A percentile compares a stretch with the other conserved stretches of the same genome.
Evolutionary conservation across 2,329 filamentous ascomycete genomes (phyloP).

Genomic region (Aspergillus fischeri): DNA sequence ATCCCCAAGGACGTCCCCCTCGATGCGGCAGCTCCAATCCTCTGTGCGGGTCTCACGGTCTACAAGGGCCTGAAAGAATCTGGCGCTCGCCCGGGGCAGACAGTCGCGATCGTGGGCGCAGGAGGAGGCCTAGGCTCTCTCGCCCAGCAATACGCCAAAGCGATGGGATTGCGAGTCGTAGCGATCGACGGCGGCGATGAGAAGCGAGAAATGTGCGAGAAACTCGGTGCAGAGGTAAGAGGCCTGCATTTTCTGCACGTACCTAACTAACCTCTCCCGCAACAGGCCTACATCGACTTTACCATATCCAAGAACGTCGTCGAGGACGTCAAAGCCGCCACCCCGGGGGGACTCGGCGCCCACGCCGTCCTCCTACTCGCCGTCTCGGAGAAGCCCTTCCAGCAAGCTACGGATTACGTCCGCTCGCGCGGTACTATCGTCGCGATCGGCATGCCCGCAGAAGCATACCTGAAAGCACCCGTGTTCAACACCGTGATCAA

Average conservation of each 20-base stretch:
- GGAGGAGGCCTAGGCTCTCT: constrained; percentile 77
- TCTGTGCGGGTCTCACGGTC: constrained; percentile 82
- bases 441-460: constrained; percentile 81
- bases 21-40: constrained; percentile 72
- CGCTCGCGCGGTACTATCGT: constrained; percentile 77
- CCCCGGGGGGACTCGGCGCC: constrained; percentile 74
- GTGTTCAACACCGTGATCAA: constrained; percentile 85
- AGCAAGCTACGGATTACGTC: constrained; percentile 86
- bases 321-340: constrained; percentile 76
- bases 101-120: constrained; percentile 78
- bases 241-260: too few species aligned
- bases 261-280: background rate
- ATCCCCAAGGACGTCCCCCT: constrained; percentile 74
- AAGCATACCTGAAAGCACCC: constrained; percentile 73
- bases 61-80: constrained; percentile 92
- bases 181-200: constrained; percentile 81
- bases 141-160: constrained; percentile 82
- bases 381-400: constrained; percentile 86
- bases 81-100: constrained; percentile 67
- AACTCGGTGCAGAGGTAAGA: constrained; percentile 60
- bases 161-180: constrained; percentile 78
- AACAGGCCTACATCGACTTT: constrained; percentile 72
- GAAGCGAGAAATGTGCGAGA: constrained; percentile 64
- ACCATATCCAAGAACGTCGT: constrained; percentile 70
- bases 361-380: constrained; percentile 85